Base-by-base conservation (phyloP, 2,329 filamentous ascomycete species). In the Xylariaceae sp. region DNA sequence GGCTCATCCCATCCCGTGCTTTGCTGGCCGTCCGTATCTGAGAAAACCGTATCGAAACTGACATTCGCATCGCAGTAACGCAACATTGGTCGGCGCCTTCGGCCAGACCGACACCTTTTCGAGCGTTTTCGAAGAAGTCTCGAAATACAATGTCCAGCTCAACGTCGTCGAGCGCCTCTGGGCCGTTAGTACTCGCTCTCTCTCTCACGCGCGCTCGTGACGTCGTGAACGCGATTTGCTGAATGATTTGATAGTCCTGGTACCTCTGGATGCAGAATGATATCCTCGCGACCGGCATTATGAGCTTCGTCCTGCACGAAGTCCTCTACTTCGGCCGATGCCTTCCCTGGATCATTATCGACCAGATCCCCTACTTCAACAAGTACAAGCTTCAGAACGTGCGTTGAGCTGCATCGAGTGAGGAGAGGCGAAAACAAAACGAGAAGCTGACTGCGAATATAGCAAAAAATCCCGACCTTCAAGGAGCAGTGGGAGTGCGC, bases 201-300 rank as follows among this genome's bases (percentile, higher is more conserved):
- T n/a, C 49, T 15, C 18, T 3, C 37, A 11, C 42, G 55, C 42
- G 23, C 23, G 23, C 23, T 5, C 23, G 8, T 53, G 51, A 42
- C 45, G 64, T 62, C 59, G 56, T 57, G 23, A 30, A 30, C 23
- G 23, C 57, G 11, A 56, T 69, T 61, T 58, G 54, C 59, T 56
- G 47, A 59, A 86, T 51, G 50, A 30, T 8, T 58, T 23, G n/a
- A 57, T 51, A 64, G 76, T 87, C 92, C 47, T 97, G 92, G 93
- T 99, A 99, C 75, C 84, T 93, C 13, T 99, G 87, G 83, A 96
- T 97, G 88, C 90, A 96, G 75, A 99, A 99, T 75, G 94, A 99
- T 77, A 88, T 89, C 57, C 86, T 99, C 63, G 94, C 94, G 61
- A 99, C 94, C 2, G 94, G 94, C 62, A 94, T 99, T 79, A 88